phyloP scores from a whole-genome alignment of 164 flowering plant genomes.

The Sextonia rubra region DNA sequence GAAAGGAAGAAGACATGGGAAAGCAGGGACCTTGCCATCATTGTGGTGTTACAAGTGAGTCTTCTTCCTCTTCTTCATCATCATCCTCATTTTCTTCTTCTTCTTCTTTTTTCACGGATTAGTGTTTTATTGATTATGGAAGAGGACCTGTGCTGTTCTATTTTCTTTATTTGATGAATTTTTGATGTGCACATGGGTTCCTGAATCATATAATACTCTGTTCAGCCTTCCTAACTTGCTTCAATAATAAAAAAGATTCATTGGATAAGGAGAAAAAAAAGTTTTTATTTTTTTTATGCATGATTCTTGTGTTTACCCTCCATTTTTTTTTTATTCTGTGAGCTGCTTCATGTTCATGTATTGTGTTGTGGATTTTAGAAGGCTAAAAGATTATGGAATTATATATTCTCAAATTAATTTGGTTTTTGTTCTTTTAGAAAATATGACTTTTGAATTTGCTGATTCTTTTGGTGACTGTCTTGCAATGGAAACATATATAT shows the following conservation, averaged over 20 bases:
- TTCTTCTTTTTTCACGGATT: too few species aligned
- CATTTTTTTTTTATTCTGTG: neutral
- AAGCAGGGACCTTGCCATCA: slow-evolving; percentile 98
- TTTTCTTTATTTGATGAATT: neutral
- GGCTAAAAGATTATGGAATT: neutral
- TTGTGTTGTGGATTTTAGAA: neutral
- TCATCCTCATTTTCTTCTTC: neutral
- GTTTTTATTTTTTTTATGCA: neutral
- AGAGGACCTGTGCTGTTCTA: too few species aligned
- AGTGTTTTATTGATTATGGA: too few species aligned
- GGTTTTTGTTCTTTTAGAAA: neutral
- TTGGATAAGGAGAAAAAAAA: too few species aligned
- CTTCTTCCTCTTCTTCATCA: neutral
- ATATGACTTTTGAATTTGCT: neutral
- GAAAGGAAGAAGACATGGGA: slow-evolving; percentile 52
- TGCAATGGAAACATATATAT: neutral
- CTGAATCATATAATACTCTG: neutral
- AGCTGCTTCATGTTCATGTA: neutral
- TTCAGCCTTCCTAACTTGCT: neutral
- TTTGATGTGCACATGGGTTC: neutral
- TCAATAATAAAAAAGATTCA: neutral
- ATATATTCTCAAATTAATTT: neutral
- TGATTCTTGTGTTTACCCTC: neutral
- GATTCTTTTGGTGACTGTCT: neutral
- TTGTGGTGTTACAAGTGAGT: slow-evolving; percentile 99